Evolutionary conservation across 1,284 basidiomycete species (phyloP).

Genomic region (Malassezia yamatoensis): DNA sequence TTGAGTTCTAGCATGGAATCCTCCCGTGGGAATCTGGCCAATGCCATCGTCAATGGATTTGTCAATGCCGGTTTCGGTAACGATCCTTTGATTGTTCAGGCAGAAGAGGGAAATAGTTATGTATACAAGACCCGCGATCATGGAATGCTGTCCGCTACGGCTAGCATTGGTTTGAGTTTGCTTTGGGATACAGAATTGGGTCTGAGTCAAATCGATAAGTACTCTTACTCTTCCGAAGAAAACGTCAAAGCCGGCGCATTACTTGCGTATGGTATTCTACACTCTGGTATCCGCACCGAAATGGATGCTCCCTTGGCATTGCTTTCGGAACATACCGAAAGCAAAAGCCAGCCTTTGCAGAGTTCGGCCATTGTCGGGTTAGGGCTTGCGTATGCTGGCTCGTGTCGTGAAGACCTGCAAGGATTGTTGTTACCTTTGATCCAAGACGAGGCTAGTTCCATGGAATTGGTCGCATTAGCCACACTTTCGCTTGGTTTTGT

Average conservation of each 20-base stretch:
- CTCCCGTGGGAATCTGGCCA: constrained; percentile 83
- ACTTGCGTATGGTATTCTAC: constrained; percentile 86
- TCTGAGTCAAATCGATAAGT: constrained; percentile 90
- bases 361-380: constrained; percentile 65
- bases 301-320: constrained; percentile 86
- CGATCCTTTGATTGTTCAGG: constrained; percentile 94
- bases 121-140: constrained; percentile 99
- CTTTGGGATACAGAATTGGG: constrained; percentile 96
- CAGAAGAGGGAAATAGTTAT: constrained; percentile 91
- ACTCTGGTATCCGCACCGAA: constrained; percentile 80
- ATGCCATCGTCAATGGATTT: constrained; percentile 97
- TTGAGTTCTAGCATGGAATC: constrained; percentile 64
- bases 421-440: constrained; percentile 40
- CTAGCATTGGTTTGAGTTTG: constrained; percentile 81
- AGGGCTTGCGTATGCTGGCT: constrained; percentile 86
- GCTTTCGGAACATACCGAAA: constrained; percentile 80
- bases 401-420: constrained; percentile 71
- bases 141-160: constrained; percentile 95
- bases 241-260: constrained; percentile 94
- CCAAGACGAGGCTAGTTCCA: constrained; percentile 53
- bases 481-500: constrained; percentile 86
- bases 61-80: constrained; percentile 98
- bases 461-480: constrained; percentile 79
- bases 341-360: constrained; percentile 71
- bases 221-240: constrained; percentile 91